Evolutionary conservation across 495 filamentous ascomycete species (phyloP).

Genomic region (Penicillium mononematosum): DNA sequence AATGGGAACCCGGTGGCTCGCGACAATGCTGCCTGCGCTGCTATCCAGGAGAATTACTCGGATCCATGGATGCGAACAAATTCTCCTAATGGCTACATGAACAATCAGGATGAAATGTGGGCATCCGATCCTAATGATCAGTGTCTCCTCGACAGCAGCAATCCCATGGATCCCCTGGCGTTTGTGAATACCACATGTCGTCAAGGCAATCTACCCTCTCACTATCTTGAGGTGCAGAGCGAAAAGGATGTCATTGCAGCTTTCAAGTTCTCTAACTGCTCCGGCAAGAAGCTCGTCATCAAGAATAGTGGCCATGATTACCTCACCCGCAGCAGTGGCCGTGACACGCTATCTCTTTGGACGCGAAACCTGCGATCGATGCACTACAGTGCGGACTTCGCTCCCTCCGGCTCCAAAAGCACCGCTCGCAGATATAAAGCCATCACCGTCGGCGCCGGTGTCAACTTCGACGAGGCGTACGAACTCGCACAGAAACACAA

Average conservation of each 20-base stretch:
- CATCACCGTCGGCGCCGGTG: constrained; percentile 52
- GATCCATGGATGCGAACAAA: constrained; percentile 29
- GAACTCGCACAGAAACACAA: constrained; percentile 28
- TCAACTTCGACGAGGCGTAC: constrained; percentile 49
- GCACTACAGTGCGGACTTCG: constrained; percentile 19
- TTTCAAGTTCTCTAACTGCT: constrained; percentile 18
- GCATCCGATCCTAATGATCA: constrained; percentile 36
- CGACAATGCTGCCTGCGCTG: not conserved
- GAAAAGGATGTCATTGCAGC: not conserved
- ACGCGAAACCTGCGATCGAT: constrained; percentile 49
- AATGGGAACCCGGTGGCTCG: not conserved
- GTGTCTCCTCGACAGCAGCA: constrained; percentile 36
- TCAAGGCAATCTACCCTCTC: not conserved
- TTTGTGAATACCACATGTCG: not conserved
- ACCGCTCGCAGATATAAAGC: constrained; percentile 11
- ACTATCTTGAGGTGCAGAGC: not conserved
- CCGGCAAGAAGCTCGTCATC: constrained; percentile 30
- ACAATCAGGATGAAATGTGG: constrained; percentile 41
- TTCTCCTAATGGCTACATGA: constrained; percentile 35
- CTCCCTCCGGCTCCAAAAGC: not conserved
- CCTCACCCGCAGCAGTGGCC: constrained; percentile 51
- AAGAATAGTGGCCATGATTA: constrained; percentile 61
- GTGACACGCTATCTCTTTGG: constrained; percentile 52
- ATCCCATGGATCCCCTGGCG: constrained; percentile 12
- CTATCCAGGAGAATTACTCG: constrained; percentile 34